Conservation (phyloP, 2,329 filamentous ascomycete genomes). For the Rhynchosporium agropyri region DNA sequence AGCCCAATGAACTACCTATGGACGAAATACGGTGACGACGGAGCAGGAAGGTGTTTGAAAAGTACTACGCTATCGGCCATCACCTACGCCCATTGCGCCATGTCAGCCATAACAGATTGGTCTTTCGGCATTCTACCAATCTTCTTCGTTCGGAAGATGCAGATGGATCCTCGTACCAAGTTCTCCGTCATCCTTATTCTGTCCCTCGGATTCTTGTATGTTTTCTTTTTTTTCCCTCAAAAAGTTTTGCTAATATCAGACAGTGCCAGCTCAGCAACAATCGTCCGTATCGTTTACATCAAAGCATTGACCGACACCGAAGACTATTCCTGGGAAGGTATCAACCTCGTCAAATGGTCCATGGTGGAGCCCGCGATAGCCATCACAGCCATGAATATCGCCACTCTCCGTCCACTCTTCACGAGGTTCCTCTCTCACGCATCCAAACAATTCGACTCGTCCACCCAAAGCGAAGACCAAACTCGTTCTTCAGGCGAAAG, state of each 20-base stretch:
- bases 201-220: constrained; percentile 47
- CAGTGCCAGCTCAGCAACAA: constrained; percentile 47
- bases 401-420: constrained; percentile 46
- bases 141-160: constrained; percentile 39
- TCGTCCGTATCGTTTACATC: constrained; percentile 50
- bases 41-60: constrained; percentile 41
- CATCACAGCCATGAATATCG: constrained; percentile 46
- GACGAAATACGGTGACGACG: constrained; percentile 39
- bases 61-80: constrained; percentile 32
- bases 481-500: constrained; percentile 19
- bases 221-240: background rate
- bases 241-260: constrained; percentile 2
- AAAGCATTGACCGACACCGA: constrained; percentile 42
- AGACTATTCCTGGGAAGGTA: constrained; percentile 48
- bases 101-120: constrained; percentile 39
- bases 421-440: constrained; percentile 32
- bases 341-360: constrained; percentile 49
- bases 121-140: constrained; percentile 39
- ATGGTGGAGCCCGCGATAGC: constrained; percentile 49
- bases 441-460: constrained; percentile 26
- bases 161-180: constrained; percentile 40
- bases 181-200: constrained; percentile 43
- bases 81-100: constrained; percentile 38
- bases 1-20: constrained; percentile 43
- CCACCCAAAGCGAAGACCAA: constrained; percentile 24